A percentile compares a stretch with the other conserved stretches of the same genome.
These are phyloP conservation scores for Maudiozyma serrabonitensis DNA, from an alignment of 805 yeast genomes.

Conservation along the genomic window DNA sequence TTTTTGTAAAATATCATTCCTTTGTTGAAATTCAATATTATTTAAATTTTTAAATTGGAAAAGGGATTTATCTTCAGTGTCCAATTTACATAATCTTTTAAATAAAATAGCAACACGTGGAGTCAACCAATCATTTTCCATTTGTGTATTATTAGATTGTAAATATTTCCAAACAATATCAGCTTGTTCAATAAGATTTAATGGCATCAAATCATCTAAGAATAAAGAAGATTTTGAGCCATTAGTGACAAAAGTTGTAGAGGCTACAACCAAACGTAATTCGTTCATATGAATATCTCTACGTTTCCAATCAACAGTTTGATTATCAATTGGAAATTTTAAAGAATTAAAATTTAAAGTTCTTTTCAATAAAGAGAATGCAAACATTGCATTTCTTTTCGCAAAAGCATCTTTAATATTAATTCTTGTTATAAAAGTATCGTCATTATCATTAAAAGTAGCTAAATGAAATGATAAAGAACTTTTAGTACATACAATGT, in stretches of 20 bases:
- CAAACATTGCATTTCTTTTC: constrained; percentile 12
- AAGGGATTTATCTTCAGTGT: no score
- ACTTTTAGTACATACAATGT: background rate
- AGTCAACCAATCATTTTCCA: no score
- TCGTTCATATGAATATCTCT: constrained; percentile 12
- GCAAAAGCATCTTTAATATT: constrained; percentile 9
- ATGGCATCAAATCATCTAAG: constrained; percentile 11
- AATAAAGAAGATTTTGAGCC: constrained; percentile 4
- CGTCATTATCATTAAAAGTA: background rate
- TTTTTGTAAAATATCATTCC: background rate
- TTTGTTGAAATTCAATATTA: no score
- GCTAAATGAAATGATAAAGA: background rate
- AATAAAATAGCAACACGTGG: no score
- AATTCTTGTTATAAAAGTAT: constrained; percentile 3
- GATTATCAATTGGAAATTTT: constrained; percentile 1
- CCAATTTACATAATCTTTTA: no score
- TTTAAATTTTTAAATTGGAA: no score
- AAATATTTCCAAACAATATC: no score
- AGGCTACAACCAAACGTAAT: constrained; percentile 1
- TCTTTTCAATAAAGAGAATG: constrained; percentile 14
- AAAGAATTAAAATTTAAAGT: constrained; percentile 8
- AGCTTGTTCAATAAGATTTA: no score
- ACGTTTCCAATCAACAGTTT: constrained; percentile 4
- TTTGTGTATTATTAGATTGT: no score
- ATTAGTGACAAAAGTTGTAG: constrained; percentile 8